A percentile compares a stretch with the other conserved stretches of the same genome.
These are phyloP conservation scores for Syzygium syzygioides DNA, from an alignment of 441 rosid genomes.

Conservation along the genomic window DNA sequence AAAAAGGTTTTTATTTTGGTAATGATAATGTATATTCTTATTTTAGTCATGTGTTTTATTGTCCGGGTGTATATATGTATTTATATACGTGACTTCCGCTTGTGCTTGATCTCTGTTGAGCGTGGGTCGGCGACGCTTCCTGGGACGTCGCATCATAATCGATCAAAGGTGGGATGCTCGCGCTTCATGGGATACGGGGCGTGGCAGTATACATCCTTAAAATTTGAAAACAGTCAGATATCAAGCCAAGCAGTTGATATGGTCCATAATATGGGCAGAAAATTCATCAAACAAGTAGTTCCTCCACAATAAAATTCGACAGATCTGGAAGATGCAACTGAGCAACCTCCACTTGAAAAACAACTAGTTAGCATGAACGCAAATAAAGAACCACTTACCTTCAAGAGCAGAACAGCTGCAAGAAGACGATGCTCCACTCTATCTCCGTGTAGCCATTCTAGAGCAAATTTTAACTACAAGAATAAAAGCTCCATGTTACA, in stretches of 20 bases:
- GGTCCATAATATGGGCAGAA: not conserved
- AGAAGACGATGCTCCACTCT: constrained; percentile 90
- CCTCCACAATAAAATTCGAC: not conserved
- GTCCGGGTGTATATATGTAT: no score
- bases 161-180: no score
- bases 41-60: no score
- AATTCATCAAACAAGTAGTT: not conserved
- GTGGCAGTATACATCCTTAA: not conserved
- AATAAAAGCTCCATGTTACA: constrained; percentile 10
- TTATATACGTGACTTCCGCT: no score
- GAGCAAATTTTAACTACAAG: constrained; percentile 72
- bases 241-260: not conserved
- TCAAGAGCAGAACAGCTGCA: constrained; percentile 90
- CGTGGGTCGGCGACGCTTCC: no score
- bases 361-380: not conserved
- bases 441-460: constrained; percentile 90
- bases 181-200: no score
- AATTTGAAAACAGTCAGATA: constrained; percentile 10
- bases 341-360: not conserved
- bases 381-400: constrained; percentile 39
- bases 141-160: no score
- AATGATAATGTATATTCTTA: no score
- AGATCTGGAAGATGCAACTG: not conserved
- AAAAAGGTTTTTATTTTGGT: no score
- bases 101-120: no score